These are phyloP conservation scores for Ophiostoma perfectum DNA, from an alignment of 2,329 filamentous ascomycete genomes.

Conservation along the genomic window DNA sequence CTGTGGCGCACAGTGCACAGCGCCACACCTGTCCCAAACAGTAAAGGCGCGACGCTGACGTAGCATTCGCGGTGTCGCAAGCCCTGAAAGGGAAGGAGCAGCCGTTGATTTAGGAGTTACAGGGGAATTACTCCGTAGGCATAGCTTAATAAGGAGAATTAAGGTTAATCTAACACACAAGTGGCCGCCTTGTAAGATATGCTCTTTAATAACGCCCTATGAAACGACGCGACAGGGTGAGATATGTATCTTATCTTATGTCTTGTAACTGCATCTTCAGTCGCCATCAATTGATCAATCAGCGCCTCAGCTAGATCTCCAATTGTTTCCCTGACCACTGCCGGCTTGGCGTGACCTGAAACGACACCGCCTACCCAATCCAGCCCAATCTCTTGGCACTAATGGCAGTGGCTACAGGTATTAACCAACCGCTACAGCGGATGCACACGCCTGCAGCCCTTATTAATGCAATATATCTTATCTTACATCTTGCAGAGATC, in stretches of 20 bases:
- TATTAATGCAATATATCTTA: not conserved
- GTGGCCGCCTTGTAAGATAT: not conserved
- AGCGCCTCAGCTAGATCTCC: too few species aligned
- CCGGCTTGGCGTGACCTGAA: too few species aligned
- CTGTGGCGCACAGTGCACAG: not conserved
- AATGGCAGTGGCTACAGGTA: not conserved
- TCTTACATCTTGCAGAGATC: too few species aligned
- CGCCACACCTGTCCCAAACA: not conserved
- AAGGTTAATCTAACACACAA: not conserved
- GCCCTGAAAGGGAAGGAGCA: not conserved
- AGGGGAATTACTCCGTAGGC: not conserved
- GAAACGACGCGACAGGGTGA: not conserved
- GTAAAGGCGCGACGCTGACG: not conserved
- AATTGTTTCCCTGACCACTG: too few species aligned
- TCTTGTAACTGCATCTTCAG: not conserved
- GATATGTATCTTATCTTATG: not conserved
- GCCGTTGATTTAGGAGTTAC: not conserved
- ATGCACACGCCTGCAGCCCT: too few species aligned
- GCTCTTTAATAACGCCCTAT: not conserved
- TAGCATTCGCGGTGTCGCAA: not conserved
- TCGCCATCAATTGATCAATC: not conserved
- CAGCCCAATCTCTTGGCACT: not conserved
- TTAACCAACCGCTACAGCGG: too few species aligned
- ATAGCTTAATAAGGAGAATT: not conserved
- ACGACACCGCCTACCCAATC: not conserved